Evolutionary conservation across 2,329 filamentous ascomycete species (phyloP).

Genomic region (Colletotrichum somersetense): DNA sequence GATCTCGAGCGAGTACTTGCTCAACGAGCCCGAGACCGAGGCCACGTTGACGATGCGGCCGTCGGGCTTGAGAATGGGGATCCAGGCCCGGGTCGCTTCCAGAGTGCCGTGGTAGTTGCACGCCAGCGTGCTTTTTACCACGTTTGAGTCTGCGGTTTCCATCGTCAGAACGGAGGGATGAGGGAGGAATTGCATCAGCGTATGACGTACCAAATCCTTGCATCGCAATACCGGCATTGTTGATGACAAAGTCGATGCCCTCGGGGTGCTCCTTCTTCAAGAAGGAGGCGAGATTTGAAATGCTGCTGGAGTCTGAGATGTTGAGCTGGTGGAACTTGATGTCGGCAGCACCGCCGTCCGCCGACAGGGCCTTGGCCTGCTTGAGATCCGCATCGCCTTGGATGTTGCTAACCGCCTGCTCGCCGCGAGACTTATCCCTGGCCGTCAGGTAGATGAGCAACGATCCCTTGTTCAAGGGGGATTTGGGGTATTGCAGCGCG

Average conservation of each 20-base stretch:
- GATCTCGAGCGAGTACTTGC: constrained; percentile 59
- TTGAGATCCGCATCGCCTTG: constrained; percentile 58
- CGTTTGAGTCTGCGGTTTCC: constrained; percentile 45
- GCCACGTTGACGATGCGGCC: constrained; percentile 64
- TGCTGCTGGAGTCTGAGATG: constrained; percentile 59
- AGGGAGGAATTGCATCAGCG: too few species aligned
- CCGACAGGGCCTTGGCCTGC: constrained; percentile 58
- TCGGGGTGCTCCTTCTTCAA: constrained; percentile 59
- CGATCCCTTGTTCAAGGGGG: constrained; percentile 58
- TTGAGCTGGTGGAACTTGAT: constrained; percentile 62
- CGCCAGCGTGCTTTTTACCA: constrained; percentile 62
- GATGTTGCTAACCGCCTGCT: constrained; percentile 59
- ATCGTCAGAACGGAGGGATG: neutral
- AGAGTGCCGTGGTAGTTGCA: constrained; percentile 67
- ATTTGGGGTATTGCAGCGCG: constrained; percentile 65
- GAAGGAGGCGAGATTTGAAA: constrained; percentile 56
- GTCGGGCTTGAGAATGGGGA: constrained; percentile 58
- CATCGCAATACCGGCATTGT: constrained; percentile 65
- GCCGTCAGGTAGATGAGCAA: constrained; percentile 67
- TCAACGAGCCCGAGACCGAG: constrained; percentile 58
- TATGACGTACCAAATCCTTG: constrained; percentile 55
- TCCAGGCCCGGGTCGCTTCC: constrained; percentile 56
- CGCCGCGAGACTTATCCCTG: constrained; percentile 60
- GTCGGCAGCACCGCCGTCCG: constrained; percentile 56
- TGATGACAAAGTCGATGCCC: constrained; percentile 65